Conservation (phyloP, 352 stramenopile species). For the Phytophthora macrochlamydospora region DNA sequence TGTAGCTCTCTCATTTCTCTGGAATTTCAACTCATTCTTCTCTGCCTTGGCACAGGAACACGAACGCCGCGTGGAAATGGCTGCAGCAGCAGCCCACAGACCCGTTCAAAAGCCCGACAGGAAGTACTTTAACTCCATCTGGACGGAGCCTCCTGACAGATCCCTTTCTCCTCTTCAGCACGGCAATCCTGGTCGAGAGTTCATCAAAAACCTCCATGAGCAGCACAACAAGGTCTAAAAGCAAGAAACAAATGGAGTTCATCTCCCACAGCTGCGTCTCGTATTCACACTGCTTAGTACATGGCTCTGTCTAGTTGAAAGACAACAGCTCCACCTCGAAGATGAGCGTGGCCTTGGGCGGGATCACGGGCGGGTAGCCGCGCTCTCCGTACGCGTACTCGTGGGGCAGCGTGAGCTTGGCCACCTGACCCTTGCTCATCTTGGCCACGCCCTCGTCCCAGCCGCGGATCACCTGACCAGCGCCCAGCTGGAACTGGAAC, state of each 20-base stretch:
- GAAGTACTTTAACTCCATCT: conserved; percentile 74
- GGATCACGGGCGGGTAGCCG: conserved; percentile 90
- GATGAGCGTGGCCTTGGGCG: conserved; percentile 91
- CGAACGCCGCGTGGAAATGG: conserved; percentile 51
- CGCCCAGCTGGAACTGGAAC: conserved; percentile 83
- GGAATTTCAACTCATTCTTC: neutral
- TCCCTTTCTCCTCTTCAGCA: conserved; percentile 4
- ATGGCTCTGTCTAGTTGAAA: conserved; percentile 52
- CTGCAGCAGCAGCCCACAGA: conserved; percentile 31
- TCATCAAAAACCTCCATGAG: conserved; percentile 24
- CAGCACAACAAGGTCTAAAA: conserved; percentile 1
- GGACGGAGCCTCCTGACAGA: conserved; percentile 33
- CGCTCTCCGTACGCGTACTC: conserved; percentile 94
- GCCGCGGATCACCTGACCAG: conserved; percentile 78
- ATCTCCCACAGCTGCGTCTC: conserved; percentile 8
- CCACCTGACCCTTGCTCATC: conserved; percentile 94
- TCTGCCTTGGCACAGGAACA: conserved; percentile 34
- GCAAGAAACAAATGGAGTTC: too few relatives aligned
- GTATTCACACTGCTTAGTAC: conserved; percentile 4
- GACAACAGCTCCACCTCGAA: conserved; percentile 94
- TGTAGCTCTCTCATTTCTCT: neutral
- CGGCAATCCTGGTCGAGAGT: conserved; percentile 17
- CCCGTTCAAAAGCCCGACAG: conserved; percentile 41
- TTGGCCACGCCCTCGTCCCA: conserved; percentile 78
- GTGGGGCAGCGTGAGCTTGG: conserved; percentile 91